phyloP scores from a whole-genome alignment of 345 rosid species.

The Populus euphratica region DNA sequence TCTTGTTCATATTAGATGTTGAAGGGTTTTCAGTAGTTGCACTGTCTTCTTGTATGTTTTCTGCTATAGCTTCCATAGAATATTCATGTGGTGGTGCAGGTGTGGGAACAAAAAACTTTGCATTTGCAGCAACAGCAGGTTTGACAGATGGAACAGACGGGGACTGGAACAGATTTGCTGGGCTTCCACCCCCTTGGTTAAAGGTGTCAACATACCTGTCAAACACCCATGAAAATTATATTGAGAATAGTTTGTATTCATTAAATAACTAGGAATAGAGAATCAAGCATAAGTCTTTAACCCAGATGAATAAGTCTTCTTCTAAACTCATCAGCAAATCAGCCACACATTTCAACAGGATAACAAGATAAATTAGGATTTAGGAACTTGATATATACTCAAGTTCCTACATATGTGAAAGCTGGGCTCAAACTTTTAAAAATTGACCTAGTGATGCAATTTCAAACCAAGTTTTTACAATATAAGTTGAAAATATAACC shows the following conservation, averaged over 20 bases:
- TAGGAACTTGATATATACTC: neutral
- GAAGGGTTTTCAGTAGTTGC: conserved; percentile 40
- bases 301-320: neutral
- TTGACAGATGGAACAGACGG: conserved; percentile 59
- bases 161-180: conserved; percentile 61
- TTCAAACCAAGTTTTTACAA: neutral
- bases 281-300: neutral
- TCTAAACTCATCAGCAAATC: neutral
- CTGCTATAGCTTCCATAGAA: conserved; percentile 45
- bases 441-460: neutral
- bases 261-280: neutral
- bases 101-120: conserved; percentile 80
- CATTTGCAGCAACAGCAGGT: conserved; percentile 62
- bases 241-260: neutral
- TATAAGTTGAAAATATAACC: neutral
- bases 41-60: conserved; percentile 41
- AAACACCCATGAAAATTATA: neutral
- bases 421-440: neutral
- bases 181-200: conserved; percentile 56
- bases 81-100: conserved; percentile 44
- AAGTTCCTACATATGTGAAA: neutral
- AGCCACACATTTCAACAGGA: neutral
- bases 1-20: conserved; percentile 27
- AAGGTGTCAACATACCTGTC: conserved; percentile 82
- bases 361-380: neutral